Percentiles rank a stretch among this genome's conserved stretches.
Evolutionary conservation across 2,329 filamentous ascomycete genomes (phyloP).

Genomic region (Penicillium sp.): DNA sequence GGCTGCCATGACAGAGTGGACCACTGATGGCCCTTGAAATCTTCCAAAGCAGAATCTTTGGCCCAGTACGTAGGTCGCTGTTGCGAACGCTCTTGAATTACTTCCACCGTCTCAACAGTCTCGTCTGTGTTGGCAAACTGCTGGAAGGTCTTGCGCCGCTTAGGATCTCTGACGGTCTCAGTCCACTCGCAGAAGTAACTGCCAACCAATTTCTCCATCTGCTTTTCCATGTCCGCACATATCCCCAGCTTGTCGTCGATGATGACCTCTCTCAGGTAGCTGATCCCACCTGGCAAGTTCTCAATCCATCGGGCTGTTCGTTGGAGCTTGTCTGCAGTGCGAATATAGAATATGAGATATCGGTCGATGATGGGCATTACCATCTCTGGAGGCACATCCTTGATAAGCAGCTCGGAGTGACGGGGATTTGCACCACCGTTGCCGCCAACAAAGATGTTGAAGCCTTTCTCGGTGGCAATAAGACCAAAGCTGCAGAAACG

Average conservation of each 20-base stretch:
- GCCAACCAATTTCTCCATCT: constrained; percentile 82
- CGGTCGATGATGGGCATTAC: constrained; percentile 81
- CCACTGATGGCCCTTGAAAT: constrained; percentile 71
- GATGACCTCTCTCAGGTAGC: constrained; percentile 77
- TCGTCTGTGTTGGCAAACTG: constrained; percentile 84
- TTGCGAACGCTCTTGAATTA: constrained; percentile 70
- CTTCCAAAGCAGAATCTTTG: constrained; percentile 61
- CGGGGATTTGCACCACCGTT: constrained; percentile 84
- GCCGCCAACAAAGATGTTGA: constrained; percentile 86
- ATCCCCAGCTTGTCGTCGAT: constrained; percentile 84
- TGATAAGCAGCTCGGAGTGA: constrained; percentile 78
- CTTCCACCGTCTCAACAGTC: constrained; percentile 65
- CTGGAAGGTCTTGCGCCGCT: constrained; percentile 65
- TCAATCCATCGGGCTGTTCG: constrained; percentile 87
- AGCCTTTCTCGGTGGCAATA: constrained; percentile 88
- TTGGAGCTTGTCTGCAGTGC: constrained; percentile 85
- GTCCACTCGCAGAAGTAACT: constrained; percentile 92
- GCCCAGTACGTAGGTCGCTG: constrained; percentile 74
- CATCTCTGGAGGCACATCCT: constrained; percentile 79
- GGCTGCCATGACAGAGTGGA: constrained; percentile 71
- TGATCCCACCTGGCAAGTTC: constrained; percentile 75
- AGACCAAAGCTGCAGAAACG: constrained; percentile 67
- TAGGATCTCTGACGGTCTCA: constrained; percentile 69
- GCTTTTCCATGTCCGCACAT: constrained; percentile 74
- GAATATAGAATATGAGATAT: constrained; percentile 90